phyloP scores from a whole-genome alignment of 2,329 filamentous ascomycete genomes.

The Fusarium protoensiforme region DNA sequence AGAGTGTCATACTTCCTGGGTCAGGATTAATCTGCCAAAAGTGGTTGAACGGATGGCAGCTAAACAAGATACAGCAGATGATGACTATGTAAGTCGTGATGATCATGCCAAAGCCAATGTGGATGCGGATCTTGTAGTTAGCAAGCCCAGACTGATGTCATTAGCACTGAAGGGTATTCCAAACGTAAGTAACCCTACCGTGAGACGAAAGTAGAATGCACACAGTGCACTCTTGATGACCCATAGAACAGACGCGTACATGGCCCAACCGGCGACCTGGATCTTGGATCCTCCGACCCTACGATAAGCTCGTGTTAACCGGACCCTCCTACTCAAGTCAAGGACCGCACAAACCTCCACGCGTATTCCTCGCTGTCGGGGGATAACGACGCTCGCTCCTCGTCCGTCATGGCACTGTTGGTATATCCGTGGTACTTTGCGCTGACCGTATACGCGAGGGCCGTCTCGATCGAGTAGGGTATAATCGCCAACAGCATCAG shows the following conservation, averaged over 20 bases:
- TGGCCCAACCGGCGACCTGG: conserved; percentile 62
- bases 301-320: conserved; percentile 31
- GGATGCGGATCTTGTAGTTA: conserved; percentile 39
- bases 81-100: conserved; percentile 48
- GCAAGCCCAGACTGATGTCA: conserved; percentile 38
- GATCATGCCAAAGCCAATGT: conserved; percentile 49
- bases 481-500: conserved; percentile 43
- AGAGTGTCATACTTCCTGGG: conserved; percentile 49
- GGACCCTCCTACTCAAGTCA: neutral
- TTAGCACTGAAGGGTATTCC: conserved; percentile 41
- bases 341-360: conserved; percentile 28
- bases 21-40: conserved; percentile 57
- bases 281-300: conserved; percentile 63
- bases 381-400: conserved; percentile 54
- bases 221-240: conserved; percentile 63
- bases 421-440: conserved; percentile 55
- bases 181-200: conserved; percentile 47
- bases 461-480: conserved; percentile 42
- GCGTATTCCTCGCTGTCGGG: conserved; percentile 54
- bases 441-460: conserved; percentile 51
- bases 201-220: conserved; percentile 63
- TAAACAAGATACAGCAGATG: conserved; percentile 47
- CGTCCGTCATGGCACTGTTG: conserved; percentile 62
- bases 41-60: conserved; percentile 49
- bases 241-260: conserved; percentile 63